phyloP scores from a whole-genome alignment of 192 early-diverging fungal genomes.

The Gigaspora rosea region DNA sequence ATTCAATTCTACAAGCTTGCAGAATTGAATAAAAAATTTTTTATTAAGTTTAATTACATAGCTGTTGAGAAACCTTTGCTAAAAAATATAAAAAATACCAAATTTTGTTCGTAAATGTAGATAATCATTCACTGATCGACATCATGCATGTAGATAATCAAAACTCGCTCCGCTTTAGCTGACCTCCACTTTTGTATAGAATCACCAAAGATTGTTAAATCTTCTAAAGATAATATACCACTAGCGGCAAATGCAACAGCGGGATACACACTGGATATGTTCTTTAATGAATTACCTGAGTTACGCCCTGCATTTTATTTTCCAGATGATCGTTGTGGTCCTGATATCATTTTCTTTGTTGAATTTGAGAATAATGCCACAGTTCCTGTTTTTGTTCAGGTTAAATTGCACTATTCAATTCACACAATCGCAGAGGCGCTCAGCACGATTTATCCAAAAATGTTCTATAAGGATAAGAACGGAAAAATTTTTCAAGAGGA shows the following conservation, averaged over 20 bases:
- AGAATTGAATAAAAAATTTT: too few species aligned
- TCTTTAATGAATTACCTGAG: neutral
- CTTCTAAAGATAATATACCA: neutral
- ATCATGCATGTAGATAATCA: too few species aligned
- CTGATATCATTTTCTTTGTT: constrained; percentile 25
- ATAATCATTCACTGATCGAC: too few species aligned
- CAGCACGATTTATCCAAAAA: neutral
- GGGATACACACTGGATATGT: neutral
- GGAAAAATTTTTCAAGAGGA: neutral
- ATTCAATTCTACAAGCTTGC: too few species aligned
- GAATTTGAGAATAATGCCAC: neutral
- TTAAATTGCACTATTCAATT: constrained; percentile 10
- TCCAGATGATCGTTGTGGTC: constrained; percentile 3
- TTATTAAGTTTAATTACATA: too few species aligned
- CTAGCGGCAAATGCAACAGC: neutral
- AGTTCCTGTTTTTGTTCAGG: constrained; percentile 19
- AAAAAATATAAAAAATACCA: too few species aligned
- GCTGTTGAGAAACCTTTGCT: too few species aligned
- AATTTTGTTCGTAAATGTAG: too few species aligned
- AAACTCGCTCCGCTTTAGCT: too few species aligned
- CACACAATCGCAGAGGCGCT: neutral
- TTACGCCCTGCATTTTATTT: neutral
- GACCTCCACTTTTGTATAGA: neutral
- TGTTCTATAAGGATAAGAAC: constrained; percentile 1
- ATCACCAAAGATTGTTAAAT: constrained; percentile 12